phyloP scores from a whole-genome alignment of 306 rosid species.

The Glycine latifolia region DNA sequence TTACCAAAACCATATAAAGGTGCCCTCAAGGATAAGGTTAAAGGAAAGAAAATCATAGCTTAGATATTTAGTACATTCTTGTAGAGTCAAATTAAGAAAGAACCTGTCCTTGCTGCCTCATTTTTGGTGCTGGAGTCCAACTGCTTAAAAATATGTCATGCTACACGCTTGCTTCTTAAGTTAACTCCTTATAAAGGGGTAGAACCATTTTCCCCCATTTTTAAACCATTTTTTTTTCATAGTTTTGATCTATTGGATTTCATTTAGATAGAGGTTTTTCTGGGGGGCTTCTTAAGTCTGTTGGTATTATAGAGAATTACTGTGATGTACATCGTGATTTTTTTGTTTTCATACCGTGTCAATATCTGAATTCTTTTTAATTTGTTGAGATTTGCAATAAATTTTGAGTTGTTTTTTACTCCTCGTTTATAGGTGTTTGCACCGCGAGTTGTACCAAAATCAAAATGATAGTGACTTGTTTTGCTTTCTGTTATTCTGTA shows the following conservation, averaged over 20 bases:
- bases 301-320: constrained; percentile 49
- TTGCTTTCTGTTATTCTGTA: neutral
- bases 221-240: constrained; percentile 30
- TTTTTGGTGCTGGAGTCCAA: constrained; percentile 41
- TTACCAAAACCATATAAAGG: constrained; percentile 53
- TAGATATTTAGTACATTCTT: constrained; percentile 44
- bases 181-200: constrained; percentile 56
- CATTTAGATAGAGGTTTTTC: constrained; percentile 26
- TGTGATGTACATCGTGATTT: constrained; percentile 60
- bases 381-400: neutral
- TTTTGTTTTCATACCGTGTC: constrained; percentile 43
- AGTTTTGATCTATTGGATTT: constrained; percentile 36
- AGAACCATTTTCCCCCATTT: constrained; percentile 19
- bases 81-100: constrained; percentile 44
- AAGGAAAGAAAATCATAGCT: constrained; percentile 69
- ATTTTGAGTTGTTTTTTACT: too few species aligned
- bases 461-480: neutral
- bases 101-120: constrained; percentile 34
- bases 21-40: constrained; percentile 54
- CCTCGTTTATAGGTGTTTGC: neutral
- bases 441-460: constrained; percentile 8
- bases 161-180: constrained; percentile 50
- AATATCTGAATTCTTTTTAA: constrained; percentile 47
- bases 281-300: constrained; percentile 40
- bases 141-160: constrained; percentile 24